Conservation (phyloP, 2,329 filamentous ascomycete species). For the Ophiostoma tasmaniense region DNA sequence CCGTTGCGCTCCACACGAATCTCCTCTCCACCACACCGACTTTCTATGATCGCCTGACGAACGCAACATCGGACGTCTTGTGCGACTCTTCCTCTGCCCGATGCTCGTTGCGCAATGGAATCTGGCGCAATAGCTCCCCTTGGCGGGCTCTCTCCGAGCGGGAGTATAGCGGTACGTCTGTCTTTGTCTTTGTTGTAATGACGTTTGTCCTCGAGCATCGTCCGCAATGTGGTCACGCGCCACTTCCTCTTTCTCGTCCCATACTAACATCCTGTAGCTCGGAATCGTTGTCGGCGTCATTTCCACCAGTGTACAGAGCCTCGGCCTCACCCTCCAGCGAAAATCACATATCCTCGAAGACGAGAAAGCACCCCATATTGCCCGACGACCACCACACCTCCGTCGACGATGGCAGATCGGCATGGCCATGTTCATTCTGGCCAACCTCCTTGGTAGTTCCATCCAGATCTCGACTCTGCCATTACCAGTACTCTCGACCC, state of each 20-base stretch:
- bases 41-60: slow-evolving; percentile 14
- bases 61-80: slow-evolving; percentile 11
- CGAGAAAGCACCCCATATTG: slow-evolving; percentile 72
- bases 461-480: slow-evolving; percentile 97
- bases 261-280: slow-evolving; percentile 46
- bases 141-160: slow-evolving; percentile 67
- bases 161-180: slow-evolving; percentile 61
- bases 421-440: slow-evolving; percentile 93
- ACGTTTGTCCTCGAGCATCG: neutral
- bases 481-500: slow-evolving; percentile 83
- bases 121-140: slow-evolving; percentile 57
- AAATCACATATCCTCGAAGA: slow-evolving; percentile 98
- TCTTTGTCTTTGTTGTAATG: neutral
- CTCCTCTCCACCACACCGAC: slow-evolving; percentile 9
- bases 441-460: slow-evolving; percentile 88
- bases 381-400: slow-evolving; percentile 77
- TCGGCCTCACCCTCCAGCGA: slow-evolving; percentile 90
- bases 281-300: slow-evolving; percentile 88
- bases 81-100: slow-evolving; percentile 25
- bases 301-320: slow-evolving; percentile 88
- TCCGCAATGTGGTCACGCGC: neutral
- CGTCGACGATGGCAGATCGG: slow-evolving; percentile 92
- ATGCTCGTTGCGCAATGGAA: slow-evolving; percentile 37
- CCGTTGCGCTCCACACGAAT: neutral
- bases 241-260: neutral